Evolutionary conservation across 208 protist genomes (phyloP), one percentile per base, ranked within the genome.

Genomic region (Trypanosoma avium): DNA sequence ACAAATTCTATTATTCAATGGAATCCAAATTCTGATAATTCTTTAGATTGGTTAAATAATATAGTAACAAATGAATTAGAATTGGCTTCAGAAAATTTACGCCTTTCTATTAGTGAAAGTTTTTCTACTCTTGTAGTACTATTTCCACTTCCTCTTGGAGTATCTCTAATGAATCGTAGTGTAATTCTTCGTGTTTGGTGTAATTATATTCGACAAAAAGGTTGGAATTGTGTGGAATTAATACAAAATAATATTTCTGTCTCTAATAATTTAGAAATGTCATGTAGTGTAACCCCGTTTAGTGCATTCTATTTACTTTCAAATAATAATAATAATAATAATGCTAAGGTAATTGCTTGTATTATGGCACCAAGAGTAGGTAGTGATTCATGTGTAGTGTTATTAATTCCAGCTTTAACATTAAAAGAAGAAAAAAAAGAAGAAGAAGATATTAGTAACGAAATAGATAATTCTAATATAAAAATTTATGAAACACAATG

Each of bases 361-460:
- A 49, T 88, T 2, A 66, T 75, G 24, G 67, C 70, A 3, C 79
- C 81, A 2, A 78, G 81, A 6, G 75, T 86, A 40, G 67, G 78
- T 21, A 84, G 85, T 50, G 61, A 64, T 15, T 55, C 68, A 30
- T 78, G 74, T 17, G 40, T 82, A 3, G 74, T 92, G 32, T 53
- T 84, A 33, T 54, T 84, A 27, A 72, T 71, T 45, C 47, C 58
- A 27, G 30, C 48, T 22, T 26, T 33, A 22, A 12, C 2, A 22
- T 42, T 26, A 1, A 19, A 38, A 19, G 22, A 58, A 10, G 36
- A 26, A 17, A 21, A 38, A 24, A n/a, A 58, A 21, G 35, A 12
- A 33, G 7, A 33, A 9, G 7, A 53, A 9, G 7, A 53, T 30
- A 15, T 30, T 33, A 35, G 4, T 47, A 1, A n/a, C n/a, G n/a